Evolutionary conservation across 164 flowering plant species (phyloP).

Genomic region (Tinospora cordifolia): DNA sequence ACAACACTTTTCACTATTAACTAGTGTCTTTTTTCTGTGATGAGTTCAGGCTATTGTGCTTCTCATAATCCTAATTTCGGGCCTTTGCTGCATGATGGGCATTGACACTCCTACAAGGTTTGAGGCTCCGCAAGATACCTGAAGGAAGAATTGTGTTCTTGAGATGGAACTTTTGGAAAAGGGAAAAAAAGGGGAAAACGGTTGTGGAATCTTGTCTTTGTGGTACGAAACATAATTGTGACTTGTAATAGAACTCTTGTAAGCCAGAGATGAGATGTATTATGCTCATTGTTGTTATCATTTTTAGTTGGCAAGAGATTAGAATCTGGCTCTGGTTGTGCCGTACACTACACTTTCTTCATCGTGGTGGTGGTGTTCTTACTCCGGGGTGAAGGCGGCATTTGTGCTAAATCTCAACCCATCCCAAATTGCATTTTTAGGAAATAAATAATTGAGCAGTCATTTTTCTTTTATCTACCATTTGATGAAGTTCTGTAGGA

Average conservation of each 20-base stretch:
- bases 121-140: slow-evolving; percentile 76
- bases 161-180: background rate
- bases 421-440: background rate
- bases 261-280: background rate
- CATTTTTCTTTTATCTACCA: background rate
- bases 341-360: background rate
- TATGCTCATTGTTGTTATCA: background rate
- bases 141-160: slow-evolving; percentile 12
- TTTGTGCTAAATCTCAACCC: background rate
- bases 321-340: background rate
- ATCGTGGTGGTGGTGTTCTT: background rate
- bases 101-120: slow-evolving; percentile 90
- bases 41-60: slow-evolving; percentile 77
- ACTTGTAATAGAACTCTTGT: background rate
- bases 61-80: slow-evolving; percentile 77
- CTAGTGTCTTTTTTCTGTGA: background rate
- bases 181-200: background rate
- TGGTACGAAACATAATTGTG: background rate
- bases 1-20: background rate
- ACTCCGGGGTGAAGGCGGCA: background rate
- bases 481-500: background rate
- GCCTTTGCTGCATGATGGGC: slow-evolving; percentile 95
- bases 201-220: background rate
- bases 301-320: background rate
- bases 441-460: background rate